Percentiles rank a stretch among this genome's conserved stretches.
Conservation (phyloP, 352 stramenopile genomes). For the Phytophthora lateralis region DNA sequence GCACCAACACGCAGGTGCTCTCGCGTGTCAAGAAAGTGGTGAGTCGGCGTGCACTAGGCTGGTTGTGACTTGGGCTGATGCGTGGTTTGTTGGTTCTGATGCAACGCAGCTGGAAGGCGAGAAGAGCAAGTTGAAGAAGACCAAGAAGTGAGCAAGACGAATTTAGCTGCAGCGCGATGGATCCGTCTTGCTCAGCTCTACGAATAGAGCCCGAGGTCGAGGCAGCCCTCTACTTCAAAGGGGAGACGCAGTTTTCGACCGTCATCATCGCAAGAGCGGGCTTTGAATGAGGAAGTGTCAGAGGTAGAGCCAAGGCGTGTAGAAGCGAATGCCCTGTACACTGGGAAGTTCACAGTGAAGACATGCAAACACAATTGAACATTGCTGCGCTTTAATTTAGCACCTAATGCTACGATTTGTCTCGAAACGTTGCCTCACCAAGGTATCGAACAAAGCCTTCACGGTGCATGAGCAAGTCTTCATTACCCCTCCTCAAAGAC, state of each 20-base stretch:
- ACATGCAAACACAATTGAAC: conserved; percentile 17
- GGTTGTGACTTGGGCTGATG: not conserved
- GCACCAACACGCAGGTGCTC: conserved; percentile 73
- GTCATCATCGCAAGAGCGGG: conserved; percentile 12
- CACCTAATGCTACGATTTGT: too few species aligned
- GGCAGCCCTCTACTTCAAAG: conserved; percentile 35
- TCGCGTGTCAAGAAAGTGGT: conserved; percentile 89
- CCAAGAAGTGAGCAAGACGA: conserved; percentile 42
- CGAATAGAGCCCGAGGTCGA: conserved; percentile 20
- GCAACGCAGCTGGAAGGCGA: conserved; percentile 61
- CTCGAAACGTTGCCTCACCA: too few species aligned
- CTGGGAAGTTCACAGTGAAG: conserved; percentile 11
- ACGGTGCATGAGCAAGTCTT: too few species aligned
- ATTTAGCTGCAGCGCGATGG: conserved; percentile 6
- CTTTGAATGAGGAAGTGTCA: conserved; percentile 6
- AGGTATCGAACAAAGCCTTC: too few species aligned
- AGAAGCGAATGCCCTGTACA: conserved; percentile 26
- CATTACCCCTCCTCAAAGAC: too few species aligned
- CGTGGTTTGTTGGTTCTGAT: not conserved
- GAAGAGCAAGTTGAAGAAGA: conserved; percentile 75
- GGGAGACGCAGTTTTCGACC: conserved; percentile 27
- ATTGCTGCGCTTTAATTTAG: not conserved
- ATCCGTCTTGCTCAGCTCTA: conserved; percentile 19
- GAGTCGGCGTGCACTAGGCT: conserved; percentile 17
- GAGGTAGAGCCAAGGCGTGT: conserved; percentile 13